Conservation (phyloP, 805 yeast species). For the Sugiyamaella chiloensis region DNA sequence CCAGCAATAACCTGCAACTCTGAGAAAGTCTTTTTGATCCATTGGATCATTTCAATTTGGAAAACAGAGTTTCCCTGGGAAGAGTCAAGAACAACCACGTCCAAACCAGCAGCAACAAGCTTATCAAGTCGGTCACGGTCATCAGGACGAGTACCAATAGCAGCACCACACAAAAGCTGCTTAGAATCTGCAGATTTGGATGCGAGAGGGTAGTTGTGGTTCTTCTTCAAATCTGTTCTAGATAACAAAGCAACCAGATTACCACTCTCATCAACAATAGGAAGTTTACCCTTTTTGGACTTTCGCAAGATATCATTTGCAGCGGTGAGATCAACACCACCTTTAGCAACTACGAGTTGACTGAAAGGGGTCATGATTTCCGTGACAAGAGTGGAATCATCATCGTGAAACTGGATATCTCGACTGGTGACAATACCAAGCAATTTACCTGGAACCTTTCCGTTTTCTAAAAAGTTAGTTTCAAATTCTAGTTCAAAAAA, state of each 20-base stretch:
- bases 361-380: slow-evolving; percentile 74
- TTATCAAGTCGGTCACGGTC: slow-evolving; percentile 80
- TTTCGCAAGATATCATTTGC: slow-evolving; percentile 89
- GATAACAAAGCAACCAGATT: slow-evolving; percentile 84
- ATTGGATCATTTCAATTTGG: slow-evolving; percentile 91
- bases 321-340: slow-evolving; percentile 66
- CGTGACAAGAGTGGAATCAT: slow-evolving; percentile 55
- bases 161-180: slow-evolving; percentile 98
- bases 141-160: slow-evolving; percentile 89
- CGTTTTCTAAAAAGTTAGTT: slow-evolving; percentile 70
- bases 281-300: slow-evolving; percentile 96
- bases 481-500: slow-evolving; percentile 21
- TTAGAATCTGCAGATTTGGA: slow-evolving; percentile 90
- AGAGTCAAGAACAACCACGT: slow-evolving; percentile 92
- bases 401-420: slow-evolving; percentile 92
- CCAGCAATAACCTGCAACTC: slow-evolving; percentile 91
- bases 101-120: slow-evolving; percentile 94
- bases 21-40: slow-evolving; percentile 80
- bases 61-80: slow-evolving; percentile 96
- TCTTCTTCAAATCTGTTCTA: slow-evolving; percentile 95
- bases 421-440: slow-evolving; percentile 96
- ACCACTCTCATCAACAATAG: slow-evolving; percentile 77
- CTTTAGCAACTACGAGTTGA: slow-evolving; percentile 75
- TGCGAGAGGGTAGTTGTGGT: slow-evolving; percentile 88
- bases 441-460: slow-evolving; percentile 82